A percentile compares a stretch with the other conserved stretches of the same genome.
phyloP scores from a whole-genome alignment of 2,329 filamentous ascomycete genomes.

The Gliomastix tumulicola region DNA sequence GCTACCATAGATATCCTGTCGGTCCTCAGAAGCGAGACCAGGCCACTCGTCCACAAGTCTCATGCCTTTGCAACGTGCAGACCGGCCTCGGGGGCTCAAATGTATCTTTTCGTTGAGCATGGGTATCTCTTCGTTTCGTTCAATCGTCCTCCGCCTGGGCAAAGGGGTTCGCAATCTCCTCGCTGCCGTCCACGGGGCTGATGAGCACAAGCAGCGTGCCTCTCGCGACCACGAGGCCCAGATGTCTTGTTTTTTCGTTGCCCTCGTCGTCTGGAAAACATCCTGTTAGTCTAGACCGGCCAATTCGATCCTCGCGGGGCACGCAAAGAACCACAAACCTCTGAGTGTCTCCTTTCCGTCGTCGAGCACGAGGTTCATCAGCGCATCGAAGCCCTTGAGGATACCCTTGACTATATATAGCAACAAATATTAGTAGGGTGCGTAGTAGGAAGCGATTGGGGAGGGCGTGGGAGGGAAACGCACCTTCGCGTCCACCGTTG shows the following conservation, averaged over 20 bases:
- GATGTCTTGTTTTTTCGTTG: conserved; percentile 72
- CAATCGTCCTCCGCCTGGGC: conserved; percentile 61
- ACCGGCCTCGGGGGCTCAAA: too few relatives aligned
- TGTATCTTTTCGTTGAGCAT: neutral
- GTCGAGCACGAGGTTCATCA: conserved; percentile 97
- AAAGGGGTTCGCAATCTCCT: conserved; percentile 94
- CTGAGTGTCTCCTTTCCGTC: conserved; percentile 85
- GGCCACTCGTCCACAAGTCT: too few relatives aligned
- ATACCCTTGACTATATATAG: conserved; percentile 76
- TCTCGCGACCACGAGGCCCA: conserved; percentile 83
- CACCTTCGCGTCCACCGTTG: conserved; percentile 87
- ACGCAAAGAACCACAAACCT: conserved; percentile 46
- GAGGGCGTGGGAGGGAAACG: conserved; percentile 10
- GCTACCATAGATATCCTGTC: too few relatives aligned
- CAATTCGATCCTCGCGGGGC: neutral
- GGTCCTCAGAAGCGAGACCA: too few relatives aligned
- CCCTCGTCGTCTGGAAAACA: conserved; percentile 75
- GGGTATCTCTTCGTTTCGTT: neutral
- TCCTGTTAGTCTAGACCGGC: too few relatives aligned
- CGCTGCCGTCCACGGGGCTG: conserved; percentile 87
- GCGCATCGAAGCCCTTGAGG: conserved; percentile 90
- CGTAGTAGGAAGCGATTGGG: too few relatives aligned
- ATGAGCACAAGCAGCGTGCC: conserved; percentile 91
- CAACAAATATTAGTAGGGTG: conserved; percentile 4
- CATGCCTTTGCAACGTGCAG: too few relatives aligned